Conservation (phyloP, 257 asterid species). For the Penstemon barbatus region DNA sequence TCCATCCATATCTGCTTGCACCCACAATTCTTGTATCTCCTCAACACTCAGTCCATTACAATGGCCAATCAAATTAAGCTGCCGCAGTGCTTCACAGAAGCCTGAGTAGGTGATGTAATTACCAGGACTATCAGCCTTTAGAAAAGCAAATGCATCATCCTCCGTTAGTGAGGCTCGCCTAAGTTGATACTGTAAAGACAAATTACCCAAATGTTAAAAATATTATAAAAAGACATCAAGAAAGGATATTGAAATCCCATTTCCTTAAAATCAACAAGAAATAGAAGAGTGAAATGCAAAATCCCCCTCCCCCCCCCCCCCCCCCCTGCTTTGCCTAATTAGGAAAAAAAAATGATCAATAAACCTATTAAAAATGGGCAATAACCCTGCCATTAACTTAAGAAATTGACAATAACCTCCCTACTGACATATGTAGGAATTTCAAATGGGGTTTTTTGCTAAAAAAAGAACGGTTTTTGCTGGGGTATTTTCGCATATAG, state of each 20-base stretch:
- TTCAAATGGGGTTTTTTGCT: no score
- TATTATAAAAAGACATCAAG: slow-evolving; percentile 3
- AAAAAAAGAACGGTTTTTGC: no score
- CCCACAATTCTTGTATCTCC: slow-evolving; percentile 85
- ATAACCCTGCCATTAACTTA: no score
- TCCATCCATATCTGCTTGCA: slow-evolving; percentile 79
- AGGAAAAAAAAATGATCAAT: no score
- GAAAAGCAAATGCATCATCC: slow-evolving; percentile 79
- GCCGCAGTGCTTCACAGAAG: slow-evolving; percentile 85
- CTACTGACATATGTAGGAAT: no score
- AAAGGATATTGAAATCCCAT: neutral
- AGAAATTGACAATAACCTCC: no score
- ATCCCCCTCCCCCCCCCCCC: no score
- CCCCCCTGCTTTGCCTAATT: no score
- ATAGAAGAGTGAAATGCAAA: no score
- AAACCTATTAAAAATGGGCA: no score
- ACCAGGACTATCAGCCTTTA: slow-evolving; percentile 74
- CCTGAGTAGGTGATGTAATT: slow-evolving; percentile 77
- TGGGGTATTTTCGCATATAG: no score
- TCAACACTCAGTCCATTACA: slow-evolving; percentile 76
- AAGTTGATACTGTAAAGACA: slow-evolving; percentile 76
- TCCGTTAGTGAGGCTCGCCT: slow-evolving; percentile 80
- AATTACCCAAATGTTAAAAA: neutral
- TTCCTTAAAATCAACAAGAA: neutral
- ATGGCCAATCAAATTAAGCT: slow-evolving; percentile 91